Evolutionary conservation across 2,329 filamentous ascomycete genomes (phyloP).

Genomic region (Penicillium verrucosum): DNA sequence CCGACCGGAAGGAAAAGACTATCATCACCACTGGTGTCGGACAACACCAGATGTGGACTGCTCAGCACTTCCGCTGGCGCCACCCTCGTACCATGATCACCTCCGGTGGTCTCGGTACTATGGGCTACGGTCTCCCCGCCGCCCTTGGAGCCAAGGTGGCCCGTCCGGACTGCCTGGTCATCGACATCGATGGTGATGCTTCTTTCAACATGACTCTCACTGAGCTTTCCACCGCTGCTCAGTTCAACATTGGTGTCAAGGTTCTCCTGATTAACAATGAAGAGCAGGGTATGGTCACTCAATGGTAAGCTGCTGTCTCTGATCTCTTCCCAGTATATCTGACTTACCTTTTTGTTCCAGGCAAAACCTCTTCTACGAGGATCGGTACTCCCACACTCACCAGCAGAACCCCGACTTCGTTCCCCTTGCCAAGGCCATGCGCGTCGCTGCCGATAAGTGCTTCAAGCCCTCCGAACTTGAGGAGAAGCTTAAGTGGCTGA

Average conservation of each 20-base stretch:
- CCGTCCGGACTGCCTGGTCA: slow-evolving; percentile 74
- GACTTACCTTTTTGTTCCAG: slow-evolving; percentile 1
- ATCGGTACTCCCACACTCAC: slow-evolving; percentile 87
- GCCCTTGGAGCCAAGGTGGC: slow-evolving; percentile 95
- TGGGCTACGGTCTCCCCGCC: slow-evolving; percentile 92
- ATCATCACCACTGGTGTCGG: slow-evolving; percentile 93
- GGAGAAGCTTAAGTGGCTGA: slow-evolving; percentile 80
- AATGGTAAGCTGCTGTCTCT: slow-evolving; percentile 53
- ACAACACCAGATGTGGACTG: slow-evolving; percentile 98
- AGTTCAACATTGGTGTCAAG: slow-evolving; percentile 97
- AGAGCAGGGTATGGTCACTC: slow-evolving; percentile 97
- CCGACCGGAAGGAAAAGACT: slow-evolving; percentile 74
- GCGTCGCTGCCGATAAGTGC: slow-evolving; percentile 70
- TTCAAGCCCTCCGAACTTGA: slow-evolving; percentile 73
- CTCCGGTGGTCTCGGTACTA: slow-evolving; percentile 89
- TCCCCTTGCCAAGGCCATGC: slow-evolving; percentile 89
- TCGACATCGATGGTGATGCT: slow-evolving; percentile 97
- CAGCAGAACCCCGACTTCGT: slow-evolving; percentile 95
- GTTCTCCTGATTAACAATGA: slow-evolving; percentile 94
- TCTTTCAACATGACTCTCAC: slow-evolving; percentile 99
- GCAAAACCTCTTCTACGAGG: slow-evolving; percentile 97
- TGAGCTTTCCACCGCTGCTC: slow-evolving; percentile 85
- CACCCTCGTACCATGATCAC: slow-evolving; percentile 92
- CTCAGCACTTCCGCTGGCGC: slow-evolving; percentile 94
- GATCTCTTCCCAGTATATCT: background rate